These are phyloP conservation scores for Eucommia ulmoides DNA, from an alignment of 257 asterid genomes.

Conservation along the genomic window DNA sequence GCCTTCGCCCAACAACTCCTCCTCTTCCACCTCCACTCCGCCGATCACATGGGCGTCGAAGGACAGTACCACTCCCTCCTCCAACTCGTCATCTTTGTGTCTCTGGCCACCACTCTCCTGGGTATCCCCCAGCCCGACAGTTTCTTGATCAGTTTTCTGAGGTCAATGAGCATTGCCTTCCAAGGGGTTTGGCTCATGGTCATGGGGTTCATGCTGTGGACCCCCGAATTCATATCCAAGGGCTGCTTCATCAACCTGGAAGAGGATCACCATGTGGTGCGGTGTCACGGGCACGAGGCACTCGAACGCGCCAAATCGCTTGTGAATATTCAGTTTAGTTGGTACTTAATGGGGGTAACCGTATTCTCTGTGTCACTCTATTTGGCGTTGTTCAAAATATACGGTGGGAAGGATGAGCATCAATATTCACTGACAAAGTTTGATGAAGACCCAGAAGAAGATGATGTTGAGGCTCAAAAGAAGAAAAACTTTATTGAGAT, in stretches of 20 bases:
- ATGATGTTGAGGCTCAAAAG: conserved; percentile 51
- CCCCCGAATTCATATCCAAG: conserved; percentile 33
- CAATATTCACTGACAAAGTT: conserved; percentile 15
- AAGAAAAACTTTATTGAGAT: conserved; percentile 28
- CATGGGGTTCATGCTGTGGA: conserved; percentile 71
- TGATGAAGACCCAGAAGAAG: conserved; percentile 15
- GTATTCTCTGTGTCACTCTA: conserved; percentile 27
- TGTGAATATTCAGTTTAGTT: conserved; percentile 54
- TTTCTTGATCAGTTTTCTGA: conserved; percentile 47
- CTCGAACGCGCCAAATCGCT: conserved; percentile 58
- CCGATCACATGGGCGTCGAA: conserved; percentile 73
- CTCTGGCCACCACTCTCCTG: conserved; percentile 32
- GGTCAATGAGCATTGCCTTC: conserved; percentile 38
- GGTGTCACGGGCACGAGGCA: conserved; percentile 41
- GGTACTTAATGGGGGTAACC: conserved; percentile 35
- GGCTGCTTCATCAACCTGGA: conserved; percentile 41
- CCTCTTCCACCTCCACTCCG: conserved; percentile 67
- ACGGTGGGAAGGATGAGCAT: conserved; percentile 34
- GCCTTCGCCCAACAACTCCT: conserved; percentile 65
- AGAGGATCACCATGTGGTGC: conserved; percentile 29
- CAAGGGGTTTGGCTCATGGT: conserved; percentile 77
- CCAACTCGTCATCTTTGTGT: conserved; percentile 35
- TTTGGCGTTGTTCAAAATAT: conserved; percentile 18
- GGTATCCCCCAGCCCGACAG: conserved; percentile 31
- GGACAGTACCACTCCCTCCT: conserved; percentile 81